Base-by-base conservation (phyloP, 768 basidiomycete genomes). In the Mycena galopus region DNA sequence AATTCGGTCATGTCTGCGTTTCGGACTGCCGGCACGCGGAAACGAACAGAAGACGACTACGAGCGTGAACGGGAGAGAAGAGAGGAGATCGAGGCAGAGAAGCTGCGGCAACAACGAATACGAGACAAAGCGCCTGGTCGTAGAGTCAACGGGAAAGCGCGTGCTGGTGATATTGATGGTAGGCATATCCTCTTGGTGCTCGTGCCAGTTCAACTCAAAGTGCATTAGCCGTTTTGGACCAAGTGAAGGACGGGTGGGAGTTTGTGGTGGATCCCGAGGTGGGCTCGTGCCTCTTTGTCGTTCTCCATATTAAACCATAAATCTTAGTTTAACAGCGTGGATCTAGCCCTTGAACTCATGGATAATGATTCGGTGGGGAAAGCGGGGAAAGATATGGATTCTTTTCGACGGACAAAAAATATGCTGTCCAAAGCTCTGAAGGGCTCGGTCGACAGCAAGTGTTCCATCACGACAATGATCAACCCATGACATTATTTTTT, bases 221-320 rank as follows among this genome's bases (percentile, higher is more conserved):
- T 65, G 1, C 74, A n/a, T 47, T 27, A 97, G 95, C 94, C 73
- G 88, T 97, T 17, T 82, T 98, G 72, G 92, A 95, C 74, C 91
- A 95, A 81, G 94, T 98, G 74, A 91, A 89, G 78, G 92, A 94
- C 75, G 95, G 93, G 66, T 98, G 96, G 96, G 94, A 94, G 76
- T 93, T 95, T 77, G 92, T 96, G 35, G 90, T 92, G 65, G 90
- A 95, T 72, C 88, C 93, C 42, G 93, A 95, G 81, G 95, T 95
- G 80, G 83, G 47, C 64, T 71, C 60, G 50, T 65, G 14, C 35
- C 57, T 53, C 59, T 50, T 55, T 63, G 25, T 30, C 51, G 35
- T 27, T 65, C 25, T 72, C 51, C 63, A 50, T 50, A 65, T 66
- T 60, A 47, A 68, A 57, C 62, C 32, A 39, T 39, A 27, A 37